A percentile compares a stretch with the other conserved stretches of the same genome.
phyloP scores from a whole-genome alignment of 2,329 filamentous ascomycete species.

The Intubia oerlemansii region DNA sequence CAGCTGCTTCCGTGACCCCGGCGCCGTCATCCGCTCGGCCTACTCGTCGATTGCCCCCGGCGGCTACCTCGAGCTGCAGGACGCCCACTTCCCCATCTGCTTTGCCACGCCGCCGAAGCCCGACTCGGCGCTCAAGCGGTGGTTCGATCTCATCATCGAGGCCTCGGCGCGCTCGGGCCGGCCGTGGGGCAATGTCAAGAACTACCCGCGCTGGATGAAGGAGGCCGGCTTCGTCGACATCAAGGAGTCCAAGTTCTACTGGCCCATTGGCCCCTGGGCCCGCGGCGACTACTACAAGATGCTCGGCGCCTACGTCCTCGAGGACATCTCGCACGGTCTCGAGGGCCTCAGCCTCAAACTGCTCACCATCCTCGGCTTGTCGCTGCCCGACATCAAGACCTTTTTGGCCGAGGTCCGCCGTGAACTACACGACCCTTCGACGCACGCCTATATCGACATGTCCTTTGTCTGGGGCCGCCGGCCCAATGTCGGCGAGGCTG shows the following conservation, averaged over 20 bases:
- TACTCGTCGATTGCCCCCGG: background rate
- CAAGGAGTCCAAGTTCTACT: slow-evolving; percentile 10
- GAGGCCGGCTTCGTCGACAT: slow-evolving; percentile 10
- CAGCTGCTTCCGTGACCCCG: slow-evolving; percentile 5
- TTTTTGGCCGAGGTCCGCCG: slow-evolving; percentile 2
- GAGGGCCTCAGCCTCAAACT: slow-evolving; percentile 4
- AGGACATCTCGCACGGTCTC: slow-evolving; percentile 6
- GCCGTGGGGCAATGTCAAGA: slow-evolving; percentile 8
- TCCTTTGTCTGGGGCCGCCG: slow-evolving; percentile 1
- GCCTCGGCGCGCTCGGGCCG: slow-evolving; percentile 6
- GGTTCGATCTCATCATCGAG: slow-evolving; percentile 7
- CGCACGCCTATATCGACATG: slow-evolving; percentile 3
- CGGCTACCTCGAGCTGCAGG: slow-evolving; percentile 5
- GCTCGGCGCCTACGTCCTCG: slow-evolving; percentile 8
- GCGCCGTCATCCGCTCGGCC: slow-evolving; percentile 3
- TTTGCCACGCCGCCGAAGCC: slow-evolving; percentile 3
- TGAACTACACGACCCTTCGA: slow-evolving; percentile 2
- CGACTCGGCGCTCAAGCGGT: slow-evolving; percentile 6
- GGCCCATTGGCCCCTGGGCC: slow-evolving; percentile 10
- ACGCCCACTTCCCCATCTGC: slow-evolving; percentile 4
- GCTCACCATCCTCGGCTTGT: slow-evolving; percentile 1
- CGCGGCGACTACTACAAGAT: slow-evolving; percentile 10
- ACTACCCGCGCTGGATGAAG: slow-evolving; percentile 7
- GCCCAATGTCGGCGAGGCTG: no score
- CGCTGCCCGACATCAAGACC: slow-evolving; percentile 1